phyloP scores from a whole-genome alignment of 345 rosid species.

The Eucalyptus melliodora region DNA sequence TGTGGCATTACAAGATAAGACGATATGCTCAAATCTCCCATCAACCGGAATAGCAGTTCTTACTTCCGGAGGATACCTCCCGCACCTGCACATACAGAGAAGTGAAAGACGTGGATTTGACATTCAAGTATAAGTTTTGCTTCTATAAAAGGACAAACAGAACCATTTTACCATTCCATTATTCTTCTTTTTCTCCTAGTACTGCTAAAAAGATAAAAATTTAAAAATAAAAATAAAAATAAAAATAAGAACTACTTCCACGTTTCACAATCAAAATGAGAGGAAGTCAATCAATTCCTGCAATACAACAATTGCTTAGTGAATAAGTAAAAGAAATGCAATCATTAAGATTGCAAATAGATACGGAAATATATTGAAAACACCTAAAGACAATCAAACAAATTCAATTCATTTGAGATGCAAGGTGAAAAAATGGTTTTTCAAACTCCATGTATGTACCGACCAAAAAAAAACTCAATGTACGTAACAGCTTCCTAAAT shows the following conservation, averaged over 20 bases:
- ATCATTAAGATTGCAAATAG: not conserved
- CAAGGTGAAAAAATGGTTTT: not conserved
- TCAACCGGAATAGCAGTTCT: constrained; percentile 97
- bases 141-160: not conserved
- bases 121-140: not conserved
- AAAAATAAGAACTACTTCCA: not conserved
- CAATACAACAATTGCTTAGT: not conserved
- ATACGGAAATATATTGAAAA: not conserved
- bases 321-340: not conserved
- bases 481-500: not conserved
- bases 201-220: not conserved
- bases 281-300: not conserved
- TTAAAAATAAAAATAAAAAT: not conserved
- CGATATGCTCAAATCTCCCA: constrained; percentile 96
- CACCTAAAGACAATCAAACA: not conserved
- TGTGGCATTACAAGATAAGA: constrained; percentile 78
- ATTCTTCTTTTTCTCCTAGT: not conserved
- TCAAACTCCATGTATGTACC: not conserved
- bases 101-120: not conserved
- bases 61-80: constrained; percentile 94
- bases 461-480: too few relatives aligned
- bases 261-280: not conserved
- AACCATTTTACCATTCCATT: not conserved
- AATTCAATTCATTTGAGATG: not conserved
- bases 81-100: constrained; percentile 38